Conservation (phyloP, 129 eudicot species). For the Flaveria robusta region DNA sequence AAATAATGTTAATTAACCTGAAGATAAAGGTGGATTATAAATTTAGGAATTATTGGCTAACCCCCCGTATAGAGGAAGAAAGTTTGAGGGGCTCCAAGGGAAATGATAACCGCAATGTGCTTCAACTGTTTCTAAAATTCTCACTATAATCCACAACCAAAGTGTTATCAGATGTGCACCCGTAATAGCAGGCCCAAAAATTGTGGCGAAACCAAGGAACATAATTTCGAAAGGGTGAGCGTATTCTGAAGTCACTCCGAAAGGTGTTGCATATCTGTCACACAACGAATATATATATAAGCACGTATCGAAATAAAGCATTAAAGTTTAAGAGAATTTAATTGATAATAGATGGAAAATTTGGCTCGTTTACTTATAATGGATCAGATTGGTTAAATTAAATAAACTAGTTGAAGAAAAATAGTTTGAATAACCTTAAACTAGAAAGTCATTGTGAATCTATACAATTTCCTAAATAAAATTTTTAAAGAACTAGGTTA, state of each 20-base stretch:
- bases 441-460: neutral
- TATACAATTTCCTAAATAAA: neutral
- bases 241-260: slow-evolving; percentile 81
- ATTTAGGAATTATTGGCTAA: slow-evolving; percentile 31
- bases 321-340: too few species aligned
- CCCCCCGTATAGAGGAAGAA: slow-evolving; percentile 95
- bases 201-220: slow-evolving; percentile 92
- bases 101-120: slow-evolving; percentile 99
- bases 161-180: slow-evolving; percentile 92
- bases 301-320: neutral
- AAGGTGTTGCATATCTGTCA: slow-evolving; percentile 78
- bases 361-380: too few species aligned
- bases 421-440: neutral
- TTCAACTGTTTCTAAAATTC: slow-evolving; percentile 93
- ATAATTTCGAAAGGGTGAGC: slow-evolving; percentile 95
- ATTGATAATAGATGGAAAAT: too few species aligned
- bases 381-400: neutral
- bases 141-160: slow-evolving; percentile 94
- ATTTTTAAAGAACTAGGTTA: neutral
- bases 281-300: neutral
- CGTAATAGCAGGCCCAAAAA: slow-evolving; percentile 90
- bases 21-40: neutral
- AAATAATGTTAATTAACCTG: neutral
- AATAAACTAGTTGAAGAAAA: too few species aligned
- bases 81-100: slow-evolving; percentile 96